Evolutionary conservation across 306 rosid genomes (phyloP).

Genomic region (Begonia masoniana): DNA sequence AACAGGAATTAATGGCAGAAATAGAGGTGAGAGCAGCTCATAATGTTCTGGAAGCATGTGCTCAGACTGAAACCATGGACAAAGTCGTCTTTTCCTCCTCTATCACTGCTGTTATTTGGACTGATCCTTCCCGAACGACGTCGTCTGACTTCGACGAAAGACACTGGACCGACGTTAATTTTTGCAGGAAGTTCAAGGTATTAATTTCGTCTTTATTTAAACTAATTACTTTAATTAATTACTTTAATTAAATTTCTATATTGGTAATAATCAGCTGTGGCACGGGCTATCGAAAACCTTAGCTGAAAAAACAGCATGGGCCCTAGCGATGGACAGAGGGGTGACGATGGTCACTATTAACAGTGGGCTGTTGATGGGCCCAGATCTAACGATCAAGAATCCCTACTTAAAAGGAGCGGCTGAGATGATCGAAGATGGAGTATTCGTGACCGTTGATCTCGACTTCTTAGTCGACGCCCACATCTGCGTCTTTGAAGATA

Average conservation of each 20-base stretch:
- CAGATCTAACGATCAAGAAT: constrained; percentile 13
- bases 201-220: background rate
- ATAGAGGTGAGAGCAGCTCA: constrained; percentile 32
- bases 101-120: constrained; percentile 22
- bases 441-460: constrained; percentile 25
- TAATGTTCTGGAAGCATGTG: constrained; percentile 33
- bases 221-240: background rate
- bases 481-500: constrained; percentile 21
- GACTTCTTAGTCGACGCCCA: constrained; percentile 18
- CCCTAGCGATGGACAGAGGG: constrained; percentile 27
- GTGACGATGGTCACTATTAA: constrained; percentile 24
- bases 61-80: constrained; percentile 18
- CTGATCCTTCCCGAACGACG: constrained; percentile 9
- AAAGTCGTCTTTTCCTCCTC: constrained; percentile 26
- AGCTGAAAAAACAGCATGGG: constrained; percentile 25
- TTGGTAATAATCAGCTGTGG: constrained; percentile 19
- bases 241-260: too few relatives aligned
- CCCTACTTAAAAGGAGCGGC: constrained; percentile 27
- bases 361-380: constrained; percentile 19
- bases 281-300: constrained; percentile 23
- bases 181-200: constrained; percentile 23
- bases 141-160: constrained; percentile 15
- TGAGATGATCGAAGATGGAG: constrained; percentile 27
- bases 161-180: constrained; percentile 24
- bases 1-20: constrained; percentile 26